Base-by-base conservation (phyloP, 108 stramenopile genomes). In the Nitzschia sp. region DNA sequence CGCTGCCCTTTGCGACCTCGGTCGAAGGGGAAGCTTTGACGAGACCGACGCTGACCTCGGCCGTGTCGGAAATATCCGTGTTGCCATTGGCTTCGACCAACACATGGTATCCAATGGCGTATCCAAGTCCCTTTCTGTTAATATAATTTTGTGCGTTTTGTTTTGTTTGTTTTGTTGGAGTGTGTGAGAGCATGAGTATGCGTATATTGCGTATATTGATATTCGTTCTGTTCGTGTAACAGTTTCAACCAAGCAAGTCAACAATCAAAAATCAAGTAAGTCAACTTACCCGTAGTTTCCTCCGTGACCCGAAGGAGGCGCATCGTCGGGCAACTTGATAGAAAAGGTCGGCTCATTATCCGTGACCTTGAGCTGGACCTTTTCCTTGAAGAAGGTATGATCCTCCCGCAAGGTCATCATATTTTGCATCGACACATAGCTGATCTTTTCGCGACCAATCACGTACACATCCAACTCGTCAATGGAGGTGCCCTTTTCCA, bases 401-500 rank as follows among this genome's bases (percentile, higher is more conserved):
- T 4, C 4, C 19, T 50, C 48, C 21, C 19, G 8, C 48, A 50
- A 50, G 19, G 48, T 50, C 17, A 21, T 21, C 4, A 50, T n/a
- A 21, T 50, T 50, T 16, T 50, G 13, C 4, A 11, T n/a, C 19
- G 48, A 16, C 13, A 50, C 48, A 8, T n/a, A 50, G 19, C 17
- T 19, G 21, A 50, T 50, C 48, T 50, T 50, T 50, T 50, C 48
- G 19, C 48, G 48, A 19, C 48, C 48, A 50, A 50, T 50, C 48
- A 50, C 48, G 21, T 50, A 50, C 4, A 50, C 48, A 16, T 50
- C 48, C 17, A 50, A 21, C 4, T 50, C 19, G 13, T 50, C 48
- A 50, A 50, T 50, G 16, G 48, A 21, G 13, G 48, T 16, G 9
- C 13, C 21, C 21, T 22, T 22, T 11, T 8, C 4, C 48, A 22